Base-by-base conservation (phyloP, 2,329 filamentous ascomycete species). In the Mollisiaceae sp. region DNA sequence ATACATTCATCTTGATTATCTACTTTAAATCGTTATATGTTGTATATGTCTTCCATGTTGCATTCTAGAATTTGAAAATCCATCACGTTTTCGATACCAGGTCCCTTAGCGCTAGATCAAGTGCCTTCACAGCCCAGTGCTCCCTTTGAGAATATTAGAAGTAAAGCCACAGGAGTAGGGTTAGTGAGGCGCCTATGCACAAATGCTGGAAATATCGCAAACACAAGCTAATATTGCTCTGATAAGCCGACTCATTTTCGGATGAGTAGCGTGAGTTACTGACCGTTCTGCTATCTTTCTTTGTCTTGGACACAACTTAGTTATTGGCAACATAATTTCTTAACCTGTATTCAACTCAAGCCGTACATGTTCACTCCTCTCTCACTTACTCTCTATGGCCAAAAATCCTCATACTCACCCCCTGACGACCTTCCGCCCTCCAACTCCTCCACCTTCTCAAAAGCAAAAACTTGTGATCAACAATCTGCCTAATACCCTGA, bases 271-370 rank as follows among this genome's bases (percentile, higher is more conserved):
- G 24, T 39, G 52, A 27, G 50, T 60, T 47, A 18, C 4, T 45
- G 2, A 45, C 43, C 14, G 43, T 45, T 18, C 43, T 45, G 12
- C 4, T 18, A 20, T 20, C 43, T 20, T 18, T 18, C 6, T n/a
- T 45, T 18, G 43, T 45, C n/a, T 12, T n/a, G 2, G 20, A 8
- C 15, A 32, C 45, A n/a, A 32, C 58, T 20, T 39, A 14, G 27
- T 50, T 60, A 60, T 60, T 50, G 12, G 15, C 52, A 12, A 50
- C 22, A 45, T 22, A 47, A 27, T 8, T 60, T 20, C 43, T 20
- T 18, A 35, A 60, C 45, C 39, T 12, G 58, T 15, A 52, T 60
- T 60, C 58, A 50, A 52, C 39, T 60, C 22, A 36, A 52, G 41
- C 12, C 43, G 27, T 36, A 50, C 58, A 22, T 60, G 41, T 35